These are phyloP conservation scores for Cladosporium sp. DNA, from an alignment of 2,329 filamentous ascomycete genomes.

Conservation along the genomic window DNA sequence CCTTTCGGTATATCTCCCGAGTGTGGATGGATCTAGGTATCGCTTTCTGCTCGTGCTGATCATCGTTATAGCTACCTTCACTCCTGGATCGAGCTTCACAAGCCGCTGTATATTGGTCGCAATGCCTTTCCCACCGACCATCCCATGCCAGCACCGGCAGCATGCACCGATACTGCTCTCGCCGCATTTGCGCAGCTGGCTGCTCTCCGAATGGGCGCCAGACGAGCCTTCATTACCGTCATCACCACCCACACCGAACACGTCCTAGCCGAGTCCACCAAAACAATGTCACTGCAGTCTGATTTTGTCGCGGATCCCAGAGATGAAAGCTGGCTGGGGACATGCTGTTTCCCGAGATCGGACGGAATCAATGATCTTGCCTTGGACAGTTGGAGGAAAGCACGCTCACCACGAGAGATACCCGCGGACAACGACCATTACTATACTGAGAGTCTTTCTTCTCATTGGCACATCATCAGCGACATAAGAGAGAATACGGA, in stretches of 20 bases:
- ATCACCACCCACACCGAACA: conserved; percentile 47
- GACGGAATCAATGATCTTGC: conserved; percentile 24
- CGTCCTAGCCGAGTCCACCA: conserved; percentile 47
- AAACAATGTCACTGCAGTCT: conserved; percentile 34
- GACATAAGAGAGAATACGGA: conserved; percentile 17
- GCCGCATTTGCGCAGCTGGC: conserved; percentile 34
- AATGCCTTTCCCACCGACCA: conserved; percentile 9
- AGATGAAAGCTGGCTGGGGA: conserved; percentile 26
- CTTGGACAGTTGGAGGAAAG: not conserved
- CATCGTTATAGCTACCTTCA: not conserved
- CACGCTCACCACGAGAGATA: not conserved
- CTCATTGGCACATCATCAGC: conserved; percentile 24
- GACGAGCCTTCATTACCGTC: conserved; percentile 38
- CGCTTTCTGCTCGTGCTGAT: not conserved
- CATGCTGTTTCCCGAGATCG: conserved; percentile 7
- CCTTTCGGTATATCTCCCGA: not conserved
- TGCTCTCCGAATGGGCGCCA: conserved; percentile 32
- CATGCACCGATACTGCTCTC: conserved; percentile 30
- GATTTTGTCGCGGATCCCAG: conserved; percentile 27
- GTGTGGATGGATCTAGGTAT: not conserved
- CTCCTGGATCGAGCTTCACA: conserved; percentile 6
- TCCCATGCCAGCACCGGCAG: conserved; percentile 13
- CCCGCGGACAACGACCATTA: conserved; percentile 1
- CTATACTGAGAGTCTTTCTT: conserved; percentile 17
- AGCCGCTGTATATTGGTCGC: conserved; percentile 2